Evolutionary conservation across 495 filamentous ascomycete species (phyloP).

Genomic region (Trichoderma virens): DNA sequence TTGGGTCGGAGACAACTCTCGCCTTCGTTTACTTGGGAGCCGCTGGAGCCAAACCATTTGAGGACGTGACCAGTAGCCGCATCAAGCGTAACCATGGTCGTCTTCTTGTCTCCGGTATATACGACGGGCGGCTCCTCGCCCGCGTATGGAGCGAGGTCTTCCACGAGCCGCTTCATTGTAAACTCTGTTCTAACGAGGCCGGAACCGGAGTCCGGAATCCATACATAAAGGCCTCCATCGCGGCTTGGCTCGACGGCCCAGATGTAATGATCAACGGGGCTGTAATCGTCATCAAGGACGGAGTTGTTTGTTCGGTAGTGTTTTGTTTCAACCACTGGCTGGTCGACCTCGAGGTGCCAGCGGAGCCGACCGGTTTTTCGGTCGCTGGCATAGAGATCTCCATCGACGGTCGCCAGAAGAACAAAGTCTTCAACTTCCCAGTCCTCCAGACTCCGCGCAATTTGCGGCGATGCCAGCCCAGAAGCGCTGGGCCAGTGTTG

Average conservation of each 20-base stretch:
- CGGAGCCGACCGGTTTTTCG: constrained; percentile 71
- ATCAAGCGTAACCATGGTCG: constrained; percentile 78
- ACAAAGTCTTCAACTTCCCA: constrained; percentile 99
- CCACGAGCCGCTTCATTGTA: constrained; percentile 75
- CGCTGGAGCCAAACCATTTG: constrained; percentile 40
- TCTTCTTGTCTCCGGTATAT: constrained; percentile 88
- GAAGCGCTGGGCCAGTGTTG: constrained; percentile 46
- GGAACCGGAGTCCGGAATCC: constrained; percentile 60
- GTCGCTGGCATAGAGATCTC: constrained; percentile 87
- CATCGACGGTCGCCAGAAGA: constrained; percentile 98
- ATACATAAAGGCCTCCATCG: constrained; percentile 84
- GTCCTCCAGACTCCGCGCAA: constrained; percentile 93
- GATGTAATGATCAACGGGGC: constrained; percentile 71
- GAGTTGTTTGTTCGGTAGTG: constrained; percentile 71
- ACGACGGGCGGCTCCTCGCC: constrained; percentile 63
- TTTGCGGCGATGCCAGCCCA: constrained; percentile 68
- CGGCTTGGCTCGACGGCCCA: constrained; percentile 94
- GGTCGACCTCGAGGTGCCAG: constrained; percentile 77
- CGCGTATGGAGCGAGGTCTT: constrained; percentile 59
- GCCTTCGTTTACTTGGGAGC: constrained; percentile 34
- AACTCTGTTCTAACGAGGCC: constrained; percentile 73
- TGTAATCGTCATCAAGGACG: constrained; percentile 43
- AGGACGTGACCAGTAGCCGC: constrained; percentile 70
- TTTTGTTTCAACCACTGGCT: constrained; percentile 82
- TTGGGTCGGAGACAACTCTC: constrained; percentile 52